Base-by-base conservation (phyloP, 257 asterid species). In the Forsythia viridissima region DNA sequence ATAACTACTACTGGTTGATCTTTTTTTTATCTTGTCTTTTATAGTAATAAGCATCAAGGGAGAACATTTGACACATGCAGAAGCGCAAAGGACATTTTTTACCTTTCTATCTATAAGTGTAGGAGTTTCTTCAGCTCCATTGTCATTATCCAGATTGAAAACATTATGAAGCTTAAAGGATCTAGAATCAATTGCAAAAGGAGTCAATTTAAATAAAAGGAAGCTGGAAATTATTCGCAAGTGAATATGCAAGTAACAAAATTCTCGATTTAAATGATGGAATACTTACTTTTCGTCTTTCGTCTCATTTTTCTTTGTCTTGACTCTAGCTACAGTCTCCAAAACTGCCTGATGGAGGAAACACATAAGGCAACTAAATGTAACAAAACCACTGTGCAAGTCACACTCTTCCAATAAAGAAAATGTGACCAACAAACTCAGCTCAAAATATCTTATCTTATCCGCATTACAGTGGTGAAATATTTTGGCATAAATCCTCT, bases 311-410 rank as follows among this genome's bases (percentile, higher is more conserved):
- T 96, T 96, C 97, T 92, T 96, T 81, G 97, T 73, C 88, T 86
- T 96, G 79, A 96, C 97, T 90, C 98, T 90, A 76, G 98, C 98
- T 70, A 96, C 99, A 72, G 99, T 96, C 89, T 96, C 99, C 93
- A 96, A 81, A 70, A 91, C 97, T 73, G 97, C 99, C 99, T 92
- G 94, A 82, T 74, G 55, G 71, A 80, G 55, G 81, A 82, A 78
- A 70, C 69, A 77, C 34, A 65, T 59, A 68, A 85, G 76, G 78
- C 43, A 75, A 73, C 82, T 63, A 75, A 74, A 80, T 74, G 48
- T 43, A 68, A 66, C 72, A 77, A 82, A 77, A 74, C 59, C 34
- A 30, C 44, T 41, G 3, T 37, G 73, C 69, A 67, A 78, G 30
- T 46, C 71, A 57, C 71, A 71, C 51, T 43, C 59, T 40, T 74